Base-by-base conservation (phyloP, 2,329 filamentous ascomycete species). In the Aspergillus sp. region DNA sequence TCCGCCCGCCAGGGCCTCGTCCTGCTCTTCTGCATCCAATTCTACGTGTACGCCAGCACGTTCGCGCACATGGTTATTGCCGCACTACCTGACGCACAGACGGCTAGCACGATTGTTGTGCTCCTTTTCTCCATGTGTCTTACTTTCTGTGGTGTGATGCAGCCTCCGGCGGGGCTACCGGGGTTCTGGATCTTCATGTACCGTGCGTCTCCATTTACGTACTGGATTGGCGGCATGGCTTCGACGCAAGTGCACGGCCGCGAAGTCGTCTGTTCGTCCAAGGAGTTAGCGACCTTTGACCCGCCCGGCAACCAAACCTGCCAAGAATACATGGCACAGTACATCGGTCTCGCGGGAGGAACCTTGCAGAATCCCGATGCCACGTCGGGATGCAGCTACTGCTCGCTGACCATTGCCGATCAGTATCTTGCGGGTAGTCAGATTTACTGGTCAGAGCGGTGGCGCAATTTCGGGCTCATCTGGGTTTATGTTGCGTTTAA, bases 121-220 rank as follows among this genome's bases (percentile, higher is more conserved):
- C 76, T 93, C 61, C 79, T 90, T 66, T 93, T 93, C 80, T 86
- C 92, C 0, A 92, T 97, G 72, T 92, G 90, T 0, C 95, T 96
- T 72, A 81, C 93, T 6, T 87, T 95, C 48, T 85, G 84, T 22
- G 91, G 87, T 22, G 81, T 96, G 3, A 90, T 84, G 90, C 56
- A 89, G 89, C 71, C 87, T 83, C 1, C 63, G 76, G 0, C 85
- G 91, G 54, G 68, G 69, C 1, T 97, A 89, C 78, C 88, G 86
- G 7, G 70, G 72, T 54, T 91, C 90, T 76, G 93, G 96, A 76
- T 85, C 84, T 69, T 86, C 67, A 84, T 85, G 76, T 85, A 81
- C 91, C 48, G 75, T 74, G 55, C 89, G 93, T 74, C 75, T 82
- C 25, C 88, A 88, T 8, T 83, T 83, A 1, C 67, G 70, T 75